Evolutionary conservation across 345 rosid genomes (phyloP), one percentile per base, ranked within the genome.

Genomic region (Salix dunnii): DNA sequence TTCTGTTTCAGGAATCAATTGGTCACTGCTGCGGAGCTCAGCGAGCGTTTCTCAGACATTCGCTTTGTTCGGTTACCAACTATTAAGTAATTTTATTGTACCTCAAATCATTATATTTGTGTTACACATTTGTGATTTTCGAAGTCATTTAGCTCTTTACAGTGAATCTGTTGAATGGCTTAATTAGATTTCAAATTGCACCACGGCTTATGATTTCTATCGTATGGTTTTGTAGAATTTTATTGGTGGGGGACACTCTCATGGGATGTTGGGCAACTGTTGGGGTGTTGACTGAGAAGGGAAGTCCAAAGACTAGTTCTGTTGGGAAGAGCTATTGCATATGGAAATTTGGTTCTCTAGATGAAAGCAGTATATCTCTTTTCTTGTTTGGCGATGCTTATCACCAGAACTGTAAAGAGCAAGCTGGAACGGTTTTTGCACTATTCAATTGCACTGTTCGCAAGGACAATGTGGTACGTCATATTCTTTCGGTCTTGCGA

Each of bases 311-410:
- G 87, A 92, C 90, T 61, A 93, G 96, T 81, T 90, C 97, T 30
- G 87, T 83, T 1, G 94, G 99, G 55, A 88, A 96, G 85, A 76
- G 76, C 77, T 93, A 91, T 82, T 76, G 80, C 74, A 87, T 93
- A 28, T 93, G 98, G 93, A 93, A 89, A 78, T 17, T 93, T 60
- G 87, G 97, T 67, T 80, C 91, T 82, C 79, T 96, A 80, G 88
- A 83, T 74, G 94, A 89, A 68, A 88, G 78, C 80, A 82, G 77
- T 40, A 62, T 90, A 71, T 91, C 99, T 68, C 78, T 96, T 74
- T 96, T 96, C 86, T 84, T 96, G 89, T 96, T 96, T 84, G 92
- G 96, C 70, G 98, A 92, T 75, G 96, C 97, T 79, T 90, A 85
- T 77, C 84, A 84, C 83, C 84, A 83, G 75, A 84, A 88, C 83